A percentile compares a stretch with the other conserved stretches of the same genome.
phyloP scores from a whole-genome alignment of 345 rosid genomes.

The Luvunga scandens region DNA sequence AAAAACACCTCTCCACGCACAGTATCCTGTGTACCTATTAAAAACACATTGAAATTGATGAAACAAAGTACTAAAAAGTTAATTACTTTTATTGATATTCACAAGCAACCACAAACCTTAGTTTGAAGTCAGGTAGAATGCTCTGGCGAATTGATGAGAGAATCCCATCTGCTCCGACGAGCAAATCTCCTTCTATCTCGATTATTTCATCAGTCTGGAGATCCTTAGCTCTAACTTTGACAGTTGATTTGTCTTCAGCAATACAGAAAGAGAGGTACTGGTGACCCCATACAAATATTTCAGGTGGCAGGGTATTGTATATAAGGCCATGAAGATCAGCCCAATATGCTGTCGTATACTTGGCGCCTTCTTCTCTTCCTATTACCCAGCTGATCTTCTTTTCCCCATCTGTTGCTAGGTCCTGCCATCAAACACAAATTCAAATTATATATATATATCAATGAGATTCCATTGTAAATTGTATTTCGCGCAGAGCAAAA shows the following conservation, averaged over 20 bases:
- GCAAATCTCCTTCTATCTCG: constrained; percentile 58
- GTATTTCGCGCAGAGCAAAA: too few species aligned
- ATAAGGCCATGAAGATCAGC: constrained; percentile 64
- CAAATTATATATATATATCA: too few species aligned
- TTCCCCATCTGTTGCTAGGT: constrained; percentile 43
- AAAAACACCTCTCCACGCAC: constrained; percentile 78
- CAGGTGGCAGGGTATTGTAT: constrained; percentile 36
- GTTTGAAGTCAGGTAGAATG: constrained; percentile 19
- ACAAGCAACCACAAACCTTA: constrained; percentile 42
- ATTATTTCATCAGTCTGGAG: constrained; percentile 37
- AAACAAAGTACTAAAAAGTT: background rate
- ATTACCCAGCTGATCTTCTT: constrained; percentile 29
- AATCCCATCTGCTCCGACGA: constrained; percentile 75
- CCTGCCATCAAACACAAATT: constrained; percentile 30
- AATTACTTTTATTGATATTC: too few species aligned
- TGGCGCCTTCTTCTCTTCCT: constrained; percentile 57
- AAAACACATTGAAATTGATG: background rate
- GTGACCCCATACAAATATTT: constrained; percentile 62
- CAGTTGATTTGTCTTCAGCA: constrained; percentile 40
- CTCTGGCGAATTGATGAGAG: constrained; percentile 54
- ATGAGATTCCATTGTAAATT: too few species aligned
- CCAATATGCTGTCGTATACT: constrained; percentile 71
- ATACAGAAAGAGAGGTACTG: constrained; percentile 43
- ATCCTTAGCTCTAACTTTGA: constrained; percentile 47
- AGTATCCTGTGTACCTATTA: constrained; percentile 70